These are phyloP conservation scores for Aristolochia fimbriata DNA, from an alignment of 164 flowering plant genomes.

Conservation along the genomic window DNA sequence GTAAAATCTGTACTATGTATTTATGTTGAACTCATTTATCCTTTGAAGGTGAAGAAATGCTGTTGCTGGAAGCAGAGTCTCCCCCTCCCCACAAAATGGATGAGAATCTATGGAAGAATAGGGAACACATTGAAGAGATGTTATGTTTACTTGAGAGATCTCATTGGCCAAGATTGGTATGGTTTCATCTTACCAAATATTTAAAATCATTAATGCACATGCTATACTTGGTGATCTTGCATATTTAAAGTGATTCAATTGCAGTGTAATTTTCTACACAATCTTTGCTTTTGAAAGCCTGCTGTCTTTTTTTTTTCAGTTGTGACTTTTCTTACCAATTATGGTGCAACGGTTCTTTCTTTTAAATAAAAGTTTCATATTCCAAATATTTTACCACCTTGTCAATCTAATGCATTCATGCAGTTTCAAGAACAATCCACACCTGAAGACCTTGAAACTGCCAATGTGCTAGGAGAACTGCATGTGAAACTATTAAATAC, in stretches of 20 bases:
- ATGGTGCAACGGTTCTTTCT: no score
- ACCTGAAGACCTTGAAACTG: conserved; percentile 45
- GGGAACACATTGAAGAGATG: conserved; percentile 87
- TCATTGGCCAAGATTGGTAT: conserved; percentile 60
- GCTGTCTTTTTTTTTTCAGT: no score
- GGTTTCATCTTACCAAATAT: neutral
- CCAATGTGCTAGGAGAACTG: conserved; percentile 33
- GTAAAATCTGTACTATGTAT: neutral
- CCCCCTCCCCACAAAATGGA: conserved; percentile 81
- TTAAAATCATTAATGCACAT: neutral
- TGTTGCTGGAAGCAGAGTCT: conserved; percentile 47
- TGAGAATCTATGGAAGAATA: conserved; percentile 96
- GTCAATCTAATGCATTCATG: conserved; percentile 4
- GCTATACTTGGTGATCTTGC: no score
- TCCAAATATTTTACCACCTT: no score
- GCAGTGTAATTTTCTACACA: no score
- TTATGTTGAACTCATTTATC: neutral
- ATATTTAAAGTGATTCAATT: no score
- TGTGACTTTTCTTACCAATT: no score
- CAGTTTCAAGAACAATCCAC: conserved; percentile 68
- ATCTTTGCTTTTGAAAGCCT: no score
- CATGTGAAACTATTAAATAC: conserved; percentile 35
- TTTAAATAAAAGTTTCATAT: no score
- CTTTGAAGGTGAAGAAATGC: conserved; percentile 21
- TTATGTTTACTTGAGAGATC: conserved; percentile 55